phyloP scores from a whole-genome alignment of 2,329 filamentous ascomycete genomes.

The Mariannaea elegans region DNA sequence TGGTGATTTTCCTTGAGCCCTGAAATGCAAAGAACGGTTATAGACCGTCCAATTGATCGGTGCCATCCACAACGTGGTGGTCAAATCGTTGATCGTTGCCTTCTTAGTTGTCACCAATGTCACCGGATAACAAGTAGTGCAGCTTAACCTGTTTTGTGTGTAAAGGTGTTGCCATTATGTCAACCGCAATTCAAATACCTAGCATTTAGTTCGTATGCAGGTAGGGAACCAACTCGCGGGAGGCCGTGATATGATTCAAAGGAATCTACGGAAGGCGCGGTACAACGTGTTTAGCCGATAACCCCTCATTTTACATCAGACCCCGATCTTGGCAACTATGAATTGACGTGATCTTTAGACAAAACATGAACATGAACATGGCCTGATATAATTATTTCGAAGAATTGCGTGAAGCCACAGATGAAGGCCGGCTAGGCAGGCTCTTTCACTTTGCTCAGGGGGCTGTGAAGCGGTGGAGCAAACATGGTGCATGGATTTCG shows the following conservation, averaged over 20 bases:
- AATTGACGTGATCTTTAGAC: slow-evolving; percentile 11
- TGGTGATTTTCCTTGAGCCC: background rate
- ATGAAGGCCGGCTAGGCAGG: slow-evolving; percentile 13
- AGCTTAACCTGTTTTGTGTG: background rate
- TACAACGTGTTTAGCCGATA: background rate
- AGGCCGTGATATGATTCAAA: background rate
- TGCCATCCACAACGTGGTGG: background rate
- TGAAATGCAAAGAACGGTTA: background rate
- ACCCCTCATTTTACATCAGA: slow-evolving; percentile 19
- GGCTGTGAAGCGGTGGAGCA: slow-evolving; percentile 30
- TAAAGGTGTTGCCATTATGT: slow-evolving; percentile 25
- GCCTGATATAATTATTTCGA: slow-evolving; percentile 11
- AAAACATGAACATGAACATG: slow-evolving; percentile 23
- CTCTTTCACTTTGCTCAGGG: slow-evolving; percentile 22
- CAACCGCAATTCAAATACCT: slow-evolving; percentile 6
- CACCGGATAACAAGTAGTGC: background rate
- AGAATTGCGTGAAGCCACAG: slow-evolving; percentile 3
- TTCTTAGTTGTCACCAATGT: background rate
- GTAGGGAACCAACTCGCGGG: slow-evolving; percentile 5
- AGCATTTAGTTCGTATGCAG: slow-evolving; percentile 18
- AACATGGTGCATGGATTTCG: slow-evolving; percentile 34
- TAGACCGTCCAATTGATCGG: background rate
- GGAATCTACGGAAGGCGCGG: background rate
- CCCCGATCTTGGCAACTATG: slow-evolving; percentile 24
- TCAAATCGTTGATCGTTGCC: slow-evolving; percentile 17